A percentile compares a stretch with the other conserved stretches of the same genome.
These are phyloP conservation scores for Chalaropsis ovoidea DNA, from an alignment of 2,329 filamentous ascomycete species.

Conservation along the genomic window DNA sequence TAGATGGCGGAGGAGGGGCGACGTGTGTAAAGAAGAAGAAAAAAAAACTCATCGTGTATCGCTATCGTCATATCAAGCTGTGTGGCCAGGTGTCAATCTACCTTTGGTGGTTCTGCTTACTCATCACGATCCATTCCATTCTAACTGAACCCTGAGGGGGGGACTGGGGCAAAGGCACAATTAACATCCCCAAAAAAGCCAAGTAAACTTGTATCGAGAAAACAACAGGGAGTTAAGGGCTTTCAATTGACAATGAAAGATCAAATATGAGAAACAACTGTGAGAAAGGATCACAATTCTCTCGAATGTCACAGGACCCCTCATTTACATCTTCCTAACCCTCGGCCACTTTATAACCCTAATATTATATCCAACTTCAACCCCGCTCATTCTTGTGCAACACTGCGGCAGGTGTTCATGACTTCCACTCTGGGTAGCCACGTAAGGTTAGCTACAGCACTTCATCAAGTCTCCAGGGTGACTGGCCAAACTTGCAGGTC, in stretches of 20 bases:
- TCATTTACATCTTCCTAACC: too few species aligned
- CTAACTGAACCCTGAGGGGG: not conserved
- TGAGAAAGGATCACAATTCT: too few species aligned
- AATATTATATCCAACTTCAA: too few species aligned
- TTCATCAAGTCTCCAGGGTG: too few species aligned
- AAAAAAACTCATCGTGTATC: not conserved
- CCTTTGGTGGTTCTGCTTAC: not conserved
- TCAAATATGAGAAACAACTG: not conserved
- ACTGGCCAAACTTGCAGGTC: too few species aligned
- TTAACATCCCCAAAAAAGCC: not conserved
- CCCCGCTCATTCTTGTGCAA: too few species aligned
- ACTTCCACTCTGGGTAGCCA: too few species aligned
- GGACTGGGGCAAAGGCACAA: not conserved
- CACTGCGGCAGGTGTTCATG: too few species aligned
- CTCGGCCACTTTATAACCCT: too few species aligned
- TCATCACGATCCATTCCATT: not conserved
- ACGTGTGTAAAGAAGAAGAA: not conserved
- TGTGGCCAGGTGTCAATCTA: not conserved
- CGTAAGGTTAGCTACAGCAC: too few species aligned
- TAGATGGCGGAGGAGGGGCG: too few species aligned
- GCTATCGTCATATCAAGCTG: not conserved
- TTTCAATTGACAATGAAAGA: not conserved
- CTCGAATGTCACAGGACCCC: too few species aligned
- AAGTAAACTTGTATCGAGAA: not conserved
- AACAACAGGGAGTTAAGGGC: constrained; percentile 4